Conservation (phyloP, 306 rosid species). For the Rosa chinensis region DNA sequence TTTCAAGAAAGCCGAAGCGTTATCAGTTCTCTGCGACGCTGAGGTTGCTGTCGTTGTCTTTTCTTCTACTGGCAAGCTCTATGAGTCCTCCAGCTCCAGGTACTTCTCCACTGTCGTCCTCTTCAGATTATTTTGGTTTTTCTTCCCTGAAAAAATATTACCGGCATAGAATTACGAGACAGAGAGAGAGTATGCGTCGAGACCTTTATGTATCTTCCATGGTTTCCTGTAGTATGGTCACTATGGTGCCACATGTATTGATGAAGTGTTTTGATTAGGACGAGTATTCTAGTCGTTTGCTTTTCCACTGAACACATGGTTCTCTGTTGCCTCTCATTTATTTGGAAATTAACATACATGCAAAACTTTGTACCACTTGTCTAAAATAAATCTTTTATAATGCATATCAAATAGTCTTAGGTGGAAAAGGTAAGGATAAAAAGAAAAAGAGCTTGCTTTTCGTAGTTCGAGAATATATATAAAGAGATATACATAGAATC, state of each 20-base stretch:
- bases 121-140: background rate
- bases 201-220: background rate
- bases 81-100: conserved; percentile 36
- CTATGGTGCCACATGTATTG: background rate
- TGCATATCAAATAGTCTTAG: background rate
- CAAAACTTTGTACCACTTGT: background rate
- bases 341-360: background rate
- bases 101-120: background rate
- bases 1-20: conserved; percentile 45
- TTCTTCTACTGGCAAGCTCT: conserved; percentile 47
- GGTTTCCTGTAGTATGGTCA: background rate
- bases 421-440: background rate
- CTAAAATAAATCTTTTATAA: too few relatives aligned
- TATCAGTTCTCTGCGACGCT: conserved; percentile 45
- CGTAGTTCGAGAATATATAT: too few relatives aligned
- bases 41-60: conserved; percentile 40
- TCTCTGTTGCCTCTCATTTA: background rate
- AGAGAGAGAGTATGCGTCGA: background rate
- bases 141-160: background rate
- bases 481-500: background rate
- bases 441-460: background rate
- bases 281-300: background rate
- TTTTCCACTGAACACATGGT: background rate
- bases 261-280: background rate
- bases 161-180: background rate